Evolutionary conservation across 257 asterid species (phyloP), one percentile per base, ranked within the genome.

Genomic region (Solanum infundibuliforme): DNA sequence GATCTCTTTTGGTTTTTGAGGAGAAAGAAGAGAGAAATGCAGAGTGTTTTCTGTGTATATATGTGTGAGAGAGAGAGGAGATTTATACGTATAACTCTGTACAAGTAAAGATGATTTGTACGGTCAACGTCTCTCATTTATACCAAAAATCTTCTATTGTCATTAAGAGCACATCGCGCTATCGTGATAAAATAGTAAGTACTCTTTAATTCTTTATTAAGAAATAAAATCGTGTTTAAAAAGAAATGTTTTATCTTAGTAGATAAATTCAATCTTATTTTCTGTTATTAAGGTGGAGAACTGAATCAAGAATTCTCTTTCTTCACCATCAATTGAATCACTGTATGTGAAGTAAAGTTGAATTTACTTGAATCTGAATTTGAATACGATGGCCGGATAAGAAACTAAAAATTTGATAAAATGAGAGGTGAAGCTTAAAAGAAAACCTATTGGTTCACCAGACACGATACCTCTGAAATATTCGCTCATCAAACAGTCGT

Each of bases 41-140:
- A 12, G 31, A 23, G 72, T 58, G 39, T 35, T 74, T 12, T 34
- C 5, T 46, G 31, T 46, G 39, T 81, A 29, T 41, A 4, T 39
- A 11, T 43, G 68, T 82, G 68, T 48, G 5, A 2, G 79, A 4
- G 52, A 74, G 52, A 74, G 83, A 79, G 39, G 52, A 74, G 52
- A 79, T 43, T 29, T 36, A 79, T 23, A 29, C 79, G 86, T 87
- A 86, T 32, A 43, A 66, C 88, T 87, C 29, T 5, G 83, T 74
- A 36, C 21, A 21, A 8, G 83, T 34, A 35, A 14, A 41, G 52
- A 55, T 23, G 65, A 48, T 62, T 35, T 89, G 89, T 91, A 87
- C 91, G 86, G 93, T 92, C 94, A 92, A 90, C 93, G 90, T 88
- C 91, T 88, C 88, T 72, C 71, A 36, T 76, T 14, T 86, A 86